These are phyloP conservation scores for Hyaloperonospora arabidopsidis DNA, from an alignment of 352 stramenopile genomes.

Conservation along the genomic window DNA sequence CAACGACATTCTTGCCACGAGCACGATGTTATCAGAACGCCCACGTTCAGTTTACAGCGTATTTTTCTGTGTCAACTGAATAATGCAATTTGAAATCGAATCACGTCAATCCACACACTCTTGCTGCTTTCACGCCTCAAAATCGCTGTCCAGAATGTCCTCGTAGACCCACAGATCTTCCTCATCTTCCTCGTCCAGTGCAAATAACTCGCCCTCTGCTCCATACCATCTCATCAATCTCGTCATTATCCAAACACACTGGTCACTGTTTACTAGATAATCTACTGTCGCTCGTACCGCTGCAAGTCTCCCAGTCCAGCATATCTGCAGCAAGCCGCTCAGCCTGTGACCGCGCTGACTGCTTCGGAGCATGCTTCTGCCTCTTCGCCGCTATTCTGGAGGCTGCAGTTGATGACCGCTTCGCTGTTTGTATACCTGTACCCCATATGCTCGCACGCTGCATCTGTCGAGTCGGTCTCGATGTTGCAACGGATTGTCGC, in stretches of 20 bases:
- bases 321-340: slow-evolving; percentile 40
- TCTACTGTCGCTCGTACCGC: slow-evolving; percentile 28
- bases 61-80: no score
- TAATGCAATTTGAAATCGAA: no score
- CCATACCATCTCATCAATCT: neutral
- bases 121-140: slow-evolving; percentile 22
- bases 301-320: slow-evolving; percentile 57
- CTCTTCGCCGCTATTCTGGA: slow-evolving; percentile 13
- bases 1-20: no score
- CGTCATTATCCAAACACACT: slow-evolving; percentile 4
- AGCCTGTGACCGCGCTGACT: slow-evolving; percentile 10
- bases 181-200: slow-evolving; percentile 11
- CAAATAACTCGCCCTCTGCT: slow-evolving; percentile 31
- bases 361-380: slow-evolving; percentile 11
- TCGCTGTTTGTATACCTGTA: slow-evolving; percentile 2
- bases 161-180: slow-evolving; percentile 43
- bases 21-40: no score
- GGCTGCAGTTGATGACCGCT: neutral
- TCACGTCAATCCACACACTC: no score
- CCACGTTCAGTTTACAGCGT: no score
- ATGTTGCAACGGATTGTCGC: neutral
- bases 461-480: neutral
- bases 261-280: neutral
- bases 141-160: slow-evolving; percentile 64
- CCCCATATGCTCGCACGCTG: slow-evolving; percentile 27